These are phyloP conservation scores for Malassezia globosa DNA, from an alignment of 1,284 basidiomycete genomes.

Conservation along the genomic window DNA sequence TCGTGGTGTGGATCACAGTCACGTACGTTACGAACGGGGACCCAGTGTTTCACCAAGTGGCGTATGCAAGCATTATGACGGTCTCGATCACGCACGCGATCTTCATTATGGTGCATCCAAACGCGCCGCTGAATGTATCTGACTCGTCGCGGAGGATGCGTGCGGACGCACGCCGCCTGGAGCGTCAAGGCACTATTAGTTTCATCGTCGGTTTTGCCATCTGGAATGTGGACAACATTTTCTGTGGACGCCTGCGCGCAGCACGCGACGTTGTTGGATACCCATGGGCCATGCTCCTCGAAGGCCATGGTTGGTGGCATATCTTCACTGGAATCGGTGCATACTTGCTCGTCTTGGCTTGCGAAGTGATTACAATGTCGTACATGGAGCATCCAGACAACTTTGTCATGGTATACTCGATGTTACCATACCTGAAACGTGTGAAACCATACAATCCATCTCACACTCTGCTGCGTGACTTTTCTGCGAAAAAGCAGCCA, in stretches of 20 bases:
- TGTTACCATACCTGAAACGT: slow-evolving; percentile 22
- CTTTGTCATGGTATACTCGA: slow-evolving; percentile 11
- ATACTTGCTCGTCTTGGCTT: slow-evolving; percentile 48
- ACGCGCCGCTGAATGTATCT: slow-evolving; percentile 19
- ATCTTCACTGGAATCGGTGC: slow-evolving; percentile 51
- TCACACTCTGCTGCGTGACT: slow-evolving; percentile 7
- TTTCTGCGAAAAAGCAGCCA: not conserved
- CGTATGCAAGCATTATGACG: slow-evolving; percentile 44
- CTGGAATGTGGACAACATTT: slow-evolving; percentile 54
- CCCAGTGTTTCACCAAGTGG: slow-evolving; percentile 52
- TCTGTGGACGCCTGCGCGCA: slow-evolving; percentile 43
- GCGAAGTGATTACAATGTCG: slow-evolving; percentile 20
- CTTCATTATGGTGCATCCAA: slow-evolving; percentile 28
- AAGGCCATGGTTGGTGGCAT: slow-evolving; percentile 51
- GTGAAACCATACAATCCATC: slow-evolving; percentile 17
- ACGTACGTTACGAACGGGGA: slow-evolving; percentile 50
- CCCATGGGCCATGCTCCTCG: slow-evolving; percentile 26
- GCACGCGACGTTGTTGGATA: slow-evolving; percentile 27
- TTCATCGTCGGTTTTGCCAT: slow-evolving; percentile 50
- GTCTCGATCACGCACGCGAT: slow-evolving; percentile 33
- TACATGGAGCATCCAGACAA: slow-evolving; percentile 28
- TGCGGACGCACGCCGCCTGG: slow-evolving; percentile 12
- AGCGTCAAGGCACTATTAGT: slow-evolving; percentile 23
- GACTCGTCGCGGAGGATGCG: slow-evolving; percentile 7
- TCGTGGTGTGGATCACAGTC: slow-evolving; percentile 27